phyloP scores from a whole-genome alignment of 495 filamentous ascomycete species.

The Penicillium macrosclerotiorum region DNA sequence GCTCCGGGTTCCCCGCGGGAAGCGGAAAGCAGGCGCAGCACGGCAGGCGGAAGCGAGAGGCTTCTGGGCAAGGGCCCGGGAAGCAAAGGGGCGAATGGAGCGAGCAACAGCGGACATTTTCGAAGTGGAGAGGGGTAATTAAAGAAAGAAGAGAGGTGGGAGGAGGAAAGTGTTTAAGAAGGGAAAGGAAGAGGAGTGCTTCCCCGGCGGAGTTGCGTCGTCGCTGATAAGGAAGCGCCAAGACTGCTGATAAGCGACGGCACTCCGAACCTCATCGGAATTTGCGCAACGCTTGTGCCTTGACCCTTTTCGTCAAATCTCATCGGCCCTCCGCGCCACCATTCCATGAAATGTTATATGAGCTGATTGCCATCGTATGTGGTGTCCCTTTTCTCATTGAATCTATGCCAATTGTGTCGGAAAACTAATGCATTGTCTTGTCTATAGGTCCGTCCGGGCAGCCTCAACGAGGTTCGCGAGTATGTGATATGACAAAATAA shows the following conservation, averaged over 20 bases:
- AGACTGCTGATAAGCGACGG: slow-evolving; percentile 27
- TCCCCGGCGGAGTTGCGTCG: slow-evolving; percentile 25
- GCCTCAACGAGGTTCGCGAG: slow-evolving; percentile 91
- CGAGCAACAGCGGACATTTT: slow-evolving; percentile 44
- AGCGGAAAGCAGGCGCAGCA: slow-evolving; percentile 43
- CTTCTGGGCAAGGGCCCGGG: slow-evolving; percentile 43
- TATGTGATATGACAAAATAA: slow-evolving; percentile 42
- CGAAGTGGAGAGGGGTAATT: slow-evolving; percentile 15
- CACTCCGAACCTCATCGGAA: slow-evolving; percentile 25
- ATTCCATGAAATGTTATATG: slow-evolving; percentile 77
- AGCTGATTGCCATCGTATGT: slow-evolving; percentile 91
- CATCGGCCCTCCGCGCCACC: slow-evolving; percentile 20
- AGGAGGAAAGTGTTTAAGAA: slow-evolving; percentile 27
- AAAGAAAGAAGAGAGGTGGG: slow-evolving; percentile 21
- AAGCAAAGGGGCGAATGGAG: slow-evolving; percentile 42
- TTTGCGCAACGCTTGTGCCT: slow-evolving; percentile 19
- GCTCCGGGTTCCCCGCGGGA: slow-evolving; percentile 51
- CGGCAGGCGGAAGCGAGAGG: slow-evolving; percentile 36
- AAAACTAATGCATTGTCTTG: slow-evolving; percentile 10
- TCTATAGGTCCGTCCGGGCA: slow-evolving; percentile 81
- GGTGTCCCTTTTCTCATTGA: background rate
- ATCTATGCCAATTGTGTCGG: background rate
- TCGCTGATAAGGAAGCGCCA: slow-evolving; percentile 29
- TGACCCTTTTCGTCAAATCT: slow-evolving; percentile 4
- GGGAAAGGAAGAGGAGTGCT: slow-evolving; percentile 25